Conservation (phyloP, 2,329 filamentous ascomycete species). For the Biscogniauxia mediterranea region DNA sequence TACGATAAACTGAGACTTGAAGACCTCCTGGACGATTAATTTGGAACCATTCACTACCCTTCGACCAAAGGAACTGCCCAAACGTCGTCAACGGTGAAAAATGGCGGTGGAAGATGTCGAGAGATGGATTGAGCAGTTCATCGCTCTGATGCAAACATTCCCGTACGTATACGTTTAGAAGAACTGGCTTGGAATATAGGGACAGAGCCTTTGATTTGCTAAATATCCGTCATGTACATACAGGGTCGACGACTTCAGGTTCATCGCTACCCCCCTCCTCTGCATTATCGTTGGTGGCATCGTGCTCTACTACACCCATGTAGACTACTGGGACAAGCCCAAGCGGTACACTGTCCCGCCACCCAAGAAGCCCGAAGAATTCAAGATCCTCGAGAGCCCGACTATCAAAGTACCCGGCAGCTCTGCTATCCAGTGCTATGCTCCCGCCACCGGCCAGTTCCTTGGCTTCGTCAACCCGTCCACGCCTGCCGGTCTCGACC, state of each 20-base stretch:
- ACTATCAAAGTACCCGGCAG: slow-evolving; percentile 65
- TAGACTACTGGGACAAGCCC: slow-evolving; percentile 35
- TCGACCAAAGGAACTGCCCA: too few relatives aligned
- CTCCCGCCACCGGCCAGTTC: slow-evolving; percentile 82
- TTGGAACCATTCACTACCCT: not conserved
- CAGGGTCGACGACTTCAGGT: slow-evolving; percentile 22
- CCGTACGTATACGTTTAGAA: slow-evolving; percentile 27
- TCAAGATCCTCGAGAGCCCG: slow-evolving; percentile 56
- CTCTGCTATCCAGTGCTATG: slow-evolving; percentile 77
- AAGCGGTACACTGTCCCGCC: slow-evolving; percentile 60
- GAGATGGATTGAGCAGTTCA: slow-evolving; percentile 26
- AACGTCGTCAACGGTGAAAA: not conserved
- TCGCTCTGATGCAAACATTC: slow-evolving; percentile 24
- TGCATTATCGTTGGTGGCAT: slow-evolving; percentile 20
- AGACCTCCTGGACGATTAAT: not conserved
- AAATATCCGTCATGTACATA: slow-evolving; percentile 1
- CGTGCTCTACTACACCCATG: slow-evolving; percentile 23
- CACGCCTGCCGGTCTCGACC: slow-evolving; percentile 74
- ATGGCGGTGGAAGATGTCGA: slow-evolving; percentile 30
- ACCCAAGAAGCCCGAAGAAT: slow-evolving; percentile 60
- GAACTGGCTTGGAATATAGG: not conserved
- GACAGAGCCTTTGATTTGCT: not conserved
- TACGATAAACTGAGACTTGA: not conserved
- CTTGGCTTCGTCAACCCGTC: slow-evolving; percentile 78
- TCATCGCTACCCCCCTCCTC: slow-evolving; percentile 18